Evolutionary conservation across 495 filamentous ascomycete species (phyloP).

Genomic region (Jackrogersella multiformis): DNA sequence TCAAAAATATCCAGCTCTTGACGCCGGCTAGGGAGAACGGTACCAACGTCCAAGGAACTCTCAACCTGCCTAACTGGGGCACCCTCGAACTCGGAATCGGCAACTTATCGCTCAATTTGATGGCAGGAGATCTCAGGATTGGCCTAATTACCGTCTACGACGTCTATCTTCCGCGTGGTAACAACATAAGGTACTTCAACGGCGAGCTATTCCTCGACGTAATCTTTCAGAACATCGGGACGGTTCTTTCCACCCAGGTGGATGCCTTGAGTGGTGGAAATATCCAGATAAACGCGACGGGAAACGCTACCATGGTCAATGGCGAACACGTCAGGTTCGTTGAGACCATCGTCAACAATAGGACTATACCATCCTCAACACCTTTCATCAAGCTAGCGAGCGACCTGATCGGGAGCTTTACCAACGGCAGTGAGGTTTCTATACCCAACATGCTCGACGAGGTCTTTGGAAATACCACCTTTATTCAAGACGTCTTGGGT

Average conservation of each 20-base stretch:
- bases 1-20: slow-evolving; percentile 52
- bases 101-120: slow-evolving; percentile 57
- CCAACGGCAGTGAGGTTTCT: slow-evolving; percentile 26
- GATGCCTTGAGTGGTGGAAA: slow-evolving; percentile 49
- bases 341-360: slow-evolving; percentile 55
- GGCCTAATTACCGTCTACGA: slow-evolving; percentile 54
- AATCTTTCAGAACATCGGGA: slow-evolving; percentile 50
- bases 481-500: slow-evolving; percentile 39
- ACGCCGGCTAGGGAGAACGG: slow-evolving; percentile 53
- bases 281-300: slow-evolving; percentile 52
- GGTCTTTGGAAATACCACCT: slow-evolving; percentile 43
- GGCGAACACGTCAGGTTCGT: slow-evolving; percentile 56
- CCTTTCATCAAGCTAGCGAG: slow-evolving; percentile 50
- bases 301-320: slow-evolving; percentile 55
- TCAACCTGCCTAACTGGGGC: slow-evolving; percentile 58
- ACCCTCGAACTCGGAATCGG: slow-evolving; percentile 58
- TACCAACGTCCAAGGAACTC: slow-evolving; percentile 47
- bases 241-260: slow-evolving; percentile 48
- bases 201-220: slow-evolving; percentile 50
- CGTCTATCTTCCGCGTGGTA: slow-evolving; percentile 54
- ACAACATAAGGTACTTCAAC: slow-evolving; percentile 55
- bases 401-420: slow-evolving; percentile 49
- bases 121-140: slow-evolving; percentile 50
- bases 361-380: slow-evolving; percentile 50
- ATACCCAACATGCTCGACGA: slow-evolving; percentile 39